Evolutionary conservation across 371 early-diverging fungal species (phyloP).

Genomic region (Rhizopus arrhizus): DNA sequence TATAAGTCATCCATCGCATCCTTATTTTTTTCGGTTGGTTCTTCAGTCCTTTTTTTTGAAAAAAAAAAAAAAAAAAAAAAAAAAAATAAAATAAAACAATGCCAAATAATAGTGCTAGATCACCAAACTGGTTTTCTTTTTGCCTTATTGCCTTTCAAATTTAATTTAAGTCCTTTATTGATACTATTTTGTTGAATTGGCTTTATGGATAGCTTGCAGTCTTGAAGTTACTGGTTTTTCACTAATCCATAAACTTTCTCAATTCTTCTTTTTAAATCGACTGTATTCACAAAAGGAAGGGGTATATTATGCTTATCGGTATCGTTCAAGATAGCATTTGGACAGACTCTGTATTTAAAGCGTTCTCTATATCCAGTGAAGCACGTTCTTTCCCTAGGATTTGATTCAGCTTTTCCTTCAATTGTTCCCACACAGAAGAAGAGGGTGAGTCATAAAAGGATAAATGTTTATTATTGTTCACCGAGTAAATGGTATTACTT

Average conservation of each 20-base stretch:
- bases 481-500: background rate
- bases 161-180: slow-evolving; percentile 55
- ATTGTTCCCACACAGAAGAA: slow-evolving; percentile 14
- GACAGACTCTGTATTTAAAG: slow-evolving; percentile 56
- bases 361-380: slow-evolving; percentile 38
- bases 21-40: slow-evolving; percentile 48
- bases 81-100: background rate
- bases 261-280: slow-evolving; percentile 40
- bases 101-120: no score
- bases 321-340: slow-evolving; percentile 56
- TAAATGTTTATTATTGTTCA: background rate
- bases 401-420: slow-evolving; percentile 1
- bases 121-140: background rate
- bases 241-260: slow-evolving; percentile 64
- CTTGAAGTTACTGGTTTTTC: slow-evolving; percentile 70
- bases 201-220: slow-evolving; percentile 61
- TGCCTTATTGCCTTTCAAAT: slow-evolving; percentile 41
- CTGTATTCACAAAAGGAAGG: slow-evolving; percentile 68
- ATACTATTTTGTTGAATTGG: slow-evolving; percentile 72
- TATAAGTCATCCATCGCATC: slow-evolving; percentile 47
- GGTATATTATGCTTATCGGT: slow-evolving; percentile 54
- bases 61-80: background rate
- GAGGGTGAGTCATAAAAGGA: background rate
- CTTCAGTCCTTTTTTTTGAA: slow-evolving; percentile 17
- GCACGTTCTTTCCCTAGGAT: slow-evolving; percentile 6